phyloP scores from a whole-genome alignment of 768 basidiomycete species.

The Pleurotus giganteus region DNA sequence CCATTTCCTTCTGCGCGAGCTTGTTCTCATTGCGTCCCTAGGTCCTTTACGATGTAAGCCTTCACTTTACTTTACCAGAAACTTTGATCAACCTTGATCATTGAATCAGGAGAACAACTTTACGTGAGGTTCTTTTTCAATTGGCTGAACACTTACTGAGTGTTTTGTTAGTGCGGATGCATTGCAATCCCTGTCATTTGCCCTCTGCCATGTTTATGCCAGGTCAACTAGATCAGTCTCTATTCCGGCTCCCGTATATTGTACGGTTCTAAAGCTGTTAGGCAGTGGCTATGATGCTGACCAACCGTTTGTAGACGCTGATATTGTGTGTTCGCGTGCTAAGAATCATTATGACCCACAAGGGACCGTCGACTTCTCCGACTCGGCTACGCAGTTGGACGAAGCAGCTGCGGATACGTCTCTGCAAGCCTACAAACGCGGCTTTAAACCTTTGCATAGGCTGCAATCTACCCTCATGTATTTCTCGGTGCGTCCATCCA shows the following conservation, averaged over 20 bases:
- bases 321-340: constrained; percentile 63
- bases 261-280: constrained; percentile 36
- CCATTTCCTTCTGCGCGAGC: neutral
- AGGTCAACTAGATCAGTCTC: constrained; percentile 80
- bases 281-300: neutral
- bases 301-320: constrained; percentile 32
- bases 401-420: constrained; percentile 36
- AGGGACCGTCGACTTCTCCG: constrained; percentile 59
- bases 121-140: constrained; percentile 27
- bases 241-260: constrained; percentile 81
- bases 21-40: constrained; percentile 6
- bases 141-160: neutral
- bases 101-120: constrained; percentile 43
- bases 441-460: constrained; percentile 56
- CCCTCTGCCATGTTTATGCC: constrained; percentile 56
- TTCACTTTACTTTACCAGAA: neutral
- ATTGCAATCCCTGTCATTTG: constrained; percentile 66
- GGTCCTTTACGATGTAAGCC: constrained; percentile 37
- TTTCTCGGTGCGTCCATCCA: constrained; percentile 43
- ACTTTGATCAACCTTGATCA: neutral
- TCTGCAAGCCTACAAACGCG: constrained; percentile 48
- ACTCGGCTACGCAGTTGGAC: constrained; percentile 50
- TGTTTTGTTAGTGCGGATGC: constrained; percentile 48
- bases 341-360: constrained; percentile 79
- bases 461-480: constrained; percentile 57